A percentile compares a stretch with the other conserved stretches of the same genome.
Evolutionary conservation across 176 grass and related monocot genomes (phyloP).

Genomic region (Calamus simplicifolius): DNA sequence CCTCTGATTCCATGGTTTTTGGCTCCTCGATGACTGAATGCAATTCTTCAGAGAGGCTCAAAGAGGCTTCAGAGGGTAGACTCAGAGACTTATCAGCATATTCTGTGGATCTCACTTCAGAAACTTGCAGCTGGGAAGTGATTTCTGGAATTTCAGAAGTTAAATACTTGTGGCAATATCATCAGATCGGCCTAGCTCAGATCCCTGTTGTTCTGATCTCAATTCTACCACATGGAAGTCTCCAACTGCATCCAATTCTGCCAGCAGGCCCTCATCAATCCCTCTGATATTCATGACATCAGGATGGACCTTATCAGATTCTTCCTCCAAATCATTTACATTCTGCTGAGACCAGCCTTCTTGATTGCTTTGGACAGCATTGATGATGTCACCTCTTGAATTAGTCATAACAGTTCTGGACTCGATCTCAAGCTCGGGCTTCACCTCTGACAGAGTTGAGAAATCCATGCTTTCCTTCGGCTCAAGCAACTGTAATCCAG

Average conservation of each 20-base stretch:
- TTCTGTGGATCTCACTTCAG: too few species aligned
- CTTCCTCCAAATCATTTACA: constrained; percentile 65
- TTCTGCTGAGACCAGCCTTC: constrained; percentile 22
- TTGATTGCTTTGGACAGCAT: neutral
- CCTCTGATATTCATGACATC: constrained; percentile 36
- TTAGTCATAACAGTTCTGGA: constrained; percentile 17
- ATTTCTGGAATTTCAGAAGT: constrained; percentile 11
- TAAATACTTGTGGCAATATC: constrained; percentile 16
- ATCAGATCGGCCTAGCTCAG: constrained; percentile 15
- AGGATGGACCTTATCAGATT: constrained; percentile 58
- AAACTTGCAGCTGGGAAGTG: too few species aligned
- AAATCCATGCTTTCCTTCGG: constrained; percentile 22
- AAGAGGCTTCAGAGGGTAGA: constrained; percentile 13
- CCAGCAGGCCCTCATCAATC: constrained; percentile 73
- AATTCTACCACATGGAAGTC: constrained; percentile 51
- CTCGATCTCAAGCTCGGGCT: constrained; percentile 22
- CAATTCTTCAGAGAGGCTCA: constrained; percentile 14
- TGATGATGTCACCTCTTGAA: constrained; percentile 1
- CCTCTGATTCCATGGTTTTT: constrained; percentile 18
- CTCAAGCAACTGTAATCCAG: constrained; percentile 20
- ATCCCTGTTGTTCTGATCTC: constrained; percentile 25
- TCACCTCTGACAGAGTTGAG: constrained; percentile 17
- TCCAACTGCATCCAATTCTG: constrained; percentile 59
- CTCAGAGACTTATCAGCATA: constrained; percentile 10
- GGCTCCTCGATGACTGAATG: constrained; percentile 14